phyloP scores from a whole-genome alignment of 768 basidiomycete species.

The Multifurca ochricompacta region DNA sequence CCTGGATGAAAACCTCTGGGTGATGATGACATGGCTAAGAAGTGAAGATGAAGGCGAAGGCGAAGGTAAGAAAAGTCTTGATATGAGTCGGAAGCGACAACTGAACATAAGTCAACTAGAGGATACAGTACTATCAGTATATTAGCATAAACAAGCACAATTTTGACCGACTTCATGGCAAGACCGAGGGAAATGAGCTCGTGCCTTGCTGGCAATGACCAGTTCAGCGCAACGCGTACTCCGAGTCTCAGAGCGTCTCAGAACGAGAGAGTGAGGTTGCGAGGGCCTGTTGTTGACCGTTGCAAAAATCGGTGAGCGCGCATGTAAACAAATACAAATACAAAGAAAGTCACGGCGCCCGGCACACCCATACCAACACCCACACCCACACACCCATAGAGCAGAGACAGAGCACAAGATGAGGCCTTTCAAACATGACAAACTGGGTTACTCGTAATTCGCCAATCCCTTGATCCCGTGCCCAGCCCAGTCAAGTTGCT shows the following conservation, averaged over 20 bases:
- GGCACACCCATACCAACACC: neutral
- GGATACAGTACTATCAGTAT: slow-evolving; percentile 17
- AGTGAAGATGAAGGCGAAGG: slow-evolving; percentile 22
- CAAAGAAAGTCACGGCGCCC: neutral
- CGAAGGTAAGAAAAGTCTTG: slow-evolving; percentile 41
- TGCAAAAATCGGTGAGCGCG: slow-evolving; percentile 1
- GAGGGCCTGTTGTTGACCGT: neutral
- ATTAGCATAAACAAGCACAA: slow-evolving; percentile 1
- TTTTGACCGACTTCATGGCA: slow-evolving; percentile 47
- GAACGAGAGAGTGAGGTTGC: neutral
- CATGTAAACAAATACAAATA: slow-evolving; percentile 8
- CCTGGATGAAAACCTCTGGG: slow-evolving; percentile 3
- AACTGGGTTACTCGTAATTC: no score
- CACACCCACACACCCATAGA: neutral
- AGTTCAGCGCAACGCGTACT: slow-evolving; percentile 6
- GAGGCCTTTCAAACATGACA: no score
- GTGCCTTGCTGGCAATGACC: slow-evolving; percentile 8
- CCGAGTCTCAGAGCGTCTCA: no score
- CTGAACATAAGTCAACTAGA: slow-evolving; percentile 68
- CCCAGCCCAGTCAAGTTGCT: no score
- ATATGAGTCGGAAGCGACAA: slow-evolving; percentile 53
- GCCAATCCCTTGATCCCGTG: no score
- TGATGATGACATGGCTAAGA: slow-evolving; percentile 9
- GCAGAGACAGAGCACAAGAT: no score
- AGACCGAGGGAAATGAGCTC: slow-evolving; percentile 18